Conservation (phyloP, 192 early-diverging fungal species). For the Podila horticola region DNA sequence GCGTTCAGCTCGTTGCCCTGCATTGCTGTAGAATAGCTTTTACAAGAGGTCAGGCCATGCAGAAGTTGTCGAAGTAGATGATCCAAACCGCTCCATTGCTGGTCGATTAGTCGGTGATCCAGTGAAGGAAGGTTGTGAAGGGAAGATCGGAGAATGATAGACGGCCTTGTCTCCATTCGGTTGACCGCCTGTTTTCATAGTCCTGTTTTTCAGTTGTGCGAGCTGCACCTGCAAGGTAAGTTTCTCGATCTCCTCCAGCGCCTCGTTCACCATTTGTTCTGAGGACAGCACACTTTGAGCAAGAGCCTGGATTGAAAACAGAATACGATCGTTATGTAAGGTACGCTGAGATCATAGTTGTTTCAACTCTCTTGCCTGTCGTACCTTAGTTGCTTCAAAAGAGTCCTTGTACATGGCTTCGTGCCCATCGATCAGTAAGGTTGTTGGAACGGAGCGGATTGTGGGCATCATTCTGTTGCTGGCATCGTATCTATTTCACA, state of each 20-base stretch:
- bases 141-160: neutral
- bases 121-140: neutral
- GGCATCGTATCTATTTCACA: conserved; percentile 10
- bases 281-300: conserved; percentile 25
- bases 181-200: neutral
- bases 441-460: conserved; percentile 18
- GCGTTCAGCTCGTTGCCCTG: no score
- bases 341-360: neutral
- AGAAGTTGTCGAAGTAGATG: no score
- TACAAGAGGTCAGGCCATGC: no score
- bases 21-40: no score
- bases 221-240: conserved; percentile 25
- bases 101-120: neutral
- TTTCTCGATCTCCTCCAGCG: conserved; percentile 30
- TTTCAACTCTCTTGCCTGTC: neutral
- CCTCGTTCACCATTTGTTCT: conserved; percentile 20
- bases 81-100: no score
- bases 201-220: neutral
- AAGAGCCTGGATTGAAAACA: conserved; percentile 5
- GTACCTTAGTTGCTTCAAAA: conserved; percentile 38
- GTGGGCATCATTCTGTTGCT: conserved; percentile 38
- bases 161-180: neutral
- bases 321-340: neutral
- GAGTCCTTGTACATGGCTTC: conserved; percentile 49
- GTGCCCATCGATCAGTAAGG: conserved; percentile 31